Percentiles rank a stretch among this genome's conserved stretches.
phyloP scores from a whole-genome alignment of 495 filamentous ascomycete species.

The Hypoxylon perforatum region DNA sequence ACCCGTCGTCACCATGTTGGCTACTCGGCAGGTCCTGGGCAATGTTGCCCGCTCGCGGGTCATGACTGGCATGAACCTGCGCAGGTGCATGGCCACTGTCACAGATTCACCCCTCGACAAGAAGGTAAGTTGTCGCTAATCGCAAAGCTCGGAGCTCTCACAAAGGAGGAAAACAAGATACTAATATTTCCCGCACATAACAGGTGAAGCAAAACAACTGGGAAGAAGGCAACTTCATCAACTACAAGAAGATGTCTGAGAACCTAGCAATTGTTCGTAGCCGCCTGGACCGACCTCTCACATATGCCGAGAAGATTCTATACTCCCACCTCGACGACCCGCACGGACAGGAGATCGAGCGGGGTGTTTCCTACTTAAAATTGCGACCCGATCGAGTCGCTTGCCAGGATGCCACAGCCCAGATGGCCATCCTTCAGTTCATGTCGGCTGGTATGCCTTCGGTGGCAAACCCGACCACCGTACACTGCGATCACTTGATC shows the following conservation, averaged over 20 bases:
- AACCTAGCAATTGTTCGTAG: slow-evolving; percentile 90
- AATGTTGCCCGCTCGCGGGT: slow-evolving; percentile 62
- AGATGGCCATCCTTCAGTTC: slow-evolving; percentile 99
- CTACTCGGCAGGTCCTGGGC: slow-evolving; percentile 65
- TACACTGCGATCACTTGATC: slow-evolving; percentile 99
- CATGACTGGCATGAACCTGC: slow-evolving; percentile 58
- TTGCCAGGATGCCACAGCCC: slow-evolving; percentile 99
- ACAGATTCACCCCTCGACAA: slow-evolving; percentile 63
- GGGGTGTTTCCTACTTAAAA: slow-evolving; percentile 93
- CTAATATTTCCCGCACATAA: slow-evolving; percentile 45
- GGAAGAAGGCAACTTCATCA: slow-evolving; percentile 68
- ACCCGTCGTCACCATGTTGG: slow-evolving; percentile 61
- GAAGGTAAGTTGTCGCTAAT: slow-evolving; percentile 53
- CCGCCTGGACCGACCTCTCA: slow-evolving; percentile 90
- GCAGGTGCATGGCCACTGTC: slow-evolving; percentile 65
- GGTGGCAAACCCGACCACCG: slow-evolving; percentile 93
- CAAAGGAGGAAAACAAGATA: slow-evolving; percentile 22
- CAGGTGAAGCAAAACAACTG: slow-evolving; percentile 68
- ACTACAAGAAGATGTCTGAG: slow-evolving; percentile 95
- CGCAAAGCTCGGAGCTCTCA: slow-evolving; percentile 12
- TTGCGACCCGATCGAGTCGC: slow-evolving; percentile 97
- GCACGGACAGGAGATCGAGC: slow-evolving; percentile 93
- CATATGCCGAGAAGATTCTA: slow-evolving; percentile 97
- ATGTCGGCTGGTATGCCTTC: slow-evolving; percentile 97
- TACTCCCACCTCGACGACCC: slow-evolving; percentile 99